Base-by-base conservation (phyloP, 192 early-diverging fungal species). In the Rhizophagus sp. region DNA sequence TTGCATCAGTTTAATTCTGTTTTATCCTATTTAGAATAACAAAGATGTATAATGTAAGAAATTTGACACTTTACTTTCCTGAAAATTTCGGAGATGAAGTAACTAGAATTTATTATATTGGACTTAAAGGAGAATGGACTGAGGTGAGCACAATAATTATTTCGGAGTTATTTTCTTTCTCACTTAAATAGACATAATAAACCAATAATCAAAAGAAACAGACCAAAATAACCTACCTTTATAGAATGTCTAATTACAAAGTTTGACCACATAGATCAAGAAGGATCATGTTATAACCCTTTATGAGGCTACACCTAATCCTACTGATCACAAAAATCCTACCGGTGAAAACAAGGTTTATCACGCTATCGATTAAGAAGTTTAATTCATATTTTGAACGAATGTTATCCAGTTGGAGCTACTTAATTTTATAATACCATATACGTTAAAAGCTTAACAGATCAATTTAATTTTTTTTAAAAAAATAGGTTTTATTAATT, bases 101-200 rank as follows among this genome's bases (percentile, higher is more conserved):
- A 3, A 94, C 94, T 25, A 85, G 83, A 57, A 88, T 99, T 49
- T 85, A 82, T 22, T 99, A 92, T 79, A 85, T 99, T 84, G 96
- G 95, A 13, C 90, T 99, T 80, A 95, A 96, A 75, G 98, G 98
- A 52, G 97, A 97, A 79, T 97, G 91, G 89, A 92, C 89, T 71
- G 88, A 91, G 87, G 91, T 91, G 82, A 73, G 62, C 64, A 4
- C 15, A 50, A 50, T 50, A 17, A 17, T 15, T 50, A 13, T 13
- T 50, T 50, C 13, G 12, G 12, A 12, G 19, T 57, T 19, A 11
- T 12, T 57, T 57, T 57, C 39, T 41, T 41, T 41, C 7, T 5
- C 13, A 17, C 62, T 64, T 68, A 63, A 0, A 75, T 11, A 22
- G 22, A 4, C 63, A 22, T n/a, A 39, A n/a, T n/a, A n/a, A n/a